Conservation (phyloP, 495 filamentous ascomycete genomes). For the Amphirosellinia nigrospora region DNA sequence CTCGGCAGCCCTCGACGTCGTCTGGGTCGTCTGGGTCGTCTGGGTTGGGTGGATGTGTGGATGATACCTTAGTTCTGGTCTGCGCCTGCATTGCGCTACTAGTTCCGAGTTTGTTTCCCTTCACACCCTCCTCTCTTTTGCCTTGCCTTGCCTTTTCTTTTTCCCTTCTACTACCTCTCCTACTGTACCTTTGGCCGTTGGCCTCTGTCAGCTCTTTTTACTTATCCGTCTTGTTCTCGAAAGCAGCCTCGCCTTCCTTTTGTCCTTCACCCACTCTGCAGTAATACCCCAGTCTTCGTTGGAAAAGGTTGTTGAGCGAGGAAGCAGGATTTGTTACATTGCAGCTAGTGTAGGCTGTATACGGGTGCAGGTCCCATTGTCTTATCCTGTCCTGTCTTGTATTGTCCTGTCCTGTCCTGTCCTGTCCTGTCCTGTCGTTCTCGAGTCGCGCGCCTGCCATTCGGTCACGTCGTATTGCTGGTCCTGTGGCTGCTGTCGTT, state of each 20-base stretch:
- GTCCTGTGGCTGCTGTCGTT: constrained; percentile 27
- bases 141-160: not conserved
- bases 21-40: too few relatives aligned
- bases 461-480: constrained; percentile 17
- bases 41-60: too few relatives aligned
- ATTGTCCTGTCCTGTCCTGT: constrained; percentile 17
- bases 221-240: constrained; percentile 16
- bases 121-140: not conserved
- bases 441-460: constrained; percentile 20
- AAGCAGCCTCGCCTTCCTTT: constrained; percentile 35
- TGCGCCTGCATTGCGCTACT: constrained; percentile 9
- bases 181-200: constrained; percentile 2
- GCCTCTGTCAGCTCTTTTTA: constrained; percentile 14
- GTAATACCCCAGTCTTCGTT: constrained; percentile 12
- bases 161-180: not conserved
- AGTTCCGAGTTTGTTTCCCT: not conserved
- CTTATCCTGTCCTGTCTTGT: constrained; percentile 12
- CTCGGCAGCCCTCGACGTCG: constrained; percentile 10
- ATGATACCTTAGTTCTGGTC: not conserved
- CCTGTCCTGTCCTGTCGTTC: constrained; percentile 15
- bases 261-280: constrained; percentile 10
- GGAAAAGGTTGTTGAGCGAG: constrained; percentile 17
- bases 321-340: constrained; percentile 14
- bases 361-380: constrained; percentile 22
- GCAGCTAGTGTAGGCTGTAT: constrained; percentile 10